phyloP scores from a whole-genome alignment of 768 basidiomycete species.

The Pleurotus pulmonarius region DNA sequence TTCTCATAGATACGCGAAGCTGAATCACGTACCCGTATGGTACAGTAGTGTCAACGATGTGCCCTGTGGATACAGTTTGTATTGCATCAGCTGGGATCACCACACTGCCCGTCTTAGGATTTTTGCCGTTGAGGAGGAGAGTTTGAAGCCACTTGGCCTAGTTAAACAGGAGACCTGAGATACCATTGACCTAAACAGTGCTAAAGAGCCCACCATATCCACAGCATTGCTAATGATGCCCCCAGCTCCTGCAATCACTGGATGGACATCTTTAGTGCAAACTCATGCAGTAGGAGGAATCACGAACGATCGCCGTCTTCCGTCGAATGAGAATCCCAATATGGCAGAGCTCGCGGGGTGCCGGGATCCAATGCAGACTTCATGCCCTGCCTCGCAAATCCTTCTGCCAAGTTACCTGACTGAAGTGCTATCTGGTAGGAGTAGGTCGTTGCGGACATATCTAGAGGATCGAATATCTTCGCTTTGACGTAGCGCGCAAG shows the following conservation, averaged over 20 bases:
- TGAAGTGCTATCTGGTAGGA: constrained; percentile 19
- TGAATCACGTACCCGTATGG: constrained; percentile 5
- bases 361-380: constrained; percentile 20
- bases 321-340: constrained; percentile 11
- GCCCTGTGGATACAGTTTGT: constrained; percentile 18
- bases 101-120: constrained; percentile 19
- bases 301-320: constrained; percentile 22
- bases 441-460: constrained; percentile 23
- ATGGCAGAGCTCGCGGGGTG: constrained; percentile 16
- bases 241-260: constrained; percentile 25
- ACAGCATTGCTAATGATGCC: constrained; percentile 22
- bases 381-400: constrained; percentile 15
- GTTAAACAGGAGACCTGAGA: neutral
- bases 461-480: constrained; percentile 23
- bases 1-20: neutral
- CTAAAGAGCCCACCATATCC: constrained; percentile 18
- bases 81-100: constrained; percentile 23
- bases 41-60: constrained; percentile 14
- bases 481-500: constrained; percentile 23
- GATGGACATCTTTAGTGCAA: neutral
- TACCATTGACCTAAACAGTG: neutral
- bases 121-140: constrained; percentile 18
- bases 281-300: neutral
- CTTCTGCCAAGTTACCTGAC: constrained; percentile 22
- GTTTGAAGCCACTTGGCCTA: constrained; percentile 23